Base-by-base conservation (phyloP, 139 green algal genomes). In the Chlamydomonas sphaeroides region DNA sequence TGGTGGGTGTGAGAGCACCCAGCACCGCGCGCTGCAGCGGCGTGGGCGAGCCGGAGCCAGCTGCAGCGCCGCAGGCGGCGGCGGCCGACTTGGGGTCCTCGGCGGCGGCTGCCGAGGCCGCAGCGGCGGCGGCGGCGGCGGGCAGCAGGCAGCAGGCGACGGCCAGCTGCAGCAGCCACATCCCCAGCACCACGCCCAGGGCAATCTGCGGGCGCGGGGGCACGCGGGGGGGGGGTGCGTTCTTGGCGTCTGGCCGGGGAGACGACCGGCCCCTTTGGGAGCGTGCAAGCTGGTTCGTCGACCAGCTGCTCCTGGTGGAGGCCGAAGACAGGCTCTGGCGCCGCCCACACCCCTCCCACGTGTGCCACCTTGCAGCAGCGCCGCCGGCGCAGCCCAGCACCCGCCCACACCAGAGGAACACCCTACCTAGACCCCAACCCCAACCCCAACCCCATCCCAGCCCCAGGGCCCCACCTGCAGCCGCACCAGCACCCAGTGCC, bases 91-190 rank as follows among this genome's bases (percentile, higher is more conserved):
- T 61, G 51, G 17, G 4, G 17, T 4, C 17, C 20, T 17, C 51
- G 15, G 2, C 25, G 30, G 39, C 39, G 30, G 39, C 48, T 1
- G 0, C 49, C 11, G 33, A 6, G 18, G 69, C 48, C 5, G 48
- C 15, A 0, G 51, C 35, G 23, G 32, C n/a, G 17, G 15, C n/a
- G 1, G 32, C 69, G 5, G 48, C 48, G 28, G 69, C 35, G 18
- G 69, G 36, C 25, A 65, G n/a, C 35, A 42, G 5, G 3, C 6
- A 36, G 38, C 51, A 65, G 20, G 72, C 56, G 4, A 57, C 15
- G 10, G 30, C 56, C 0, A n/a, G 11, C 73, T 80, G 73, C 73
- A 70, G 59, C 59, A 80, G 8, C 73, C 73, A 80, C 6, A 80
- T 18, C 39, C 53, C 38, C 20, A 80, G 51, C 39, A 80, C 41